phyloP scores from a whole-genome alignment of 805 yeast species.

The Candida boidinii region DNA sequence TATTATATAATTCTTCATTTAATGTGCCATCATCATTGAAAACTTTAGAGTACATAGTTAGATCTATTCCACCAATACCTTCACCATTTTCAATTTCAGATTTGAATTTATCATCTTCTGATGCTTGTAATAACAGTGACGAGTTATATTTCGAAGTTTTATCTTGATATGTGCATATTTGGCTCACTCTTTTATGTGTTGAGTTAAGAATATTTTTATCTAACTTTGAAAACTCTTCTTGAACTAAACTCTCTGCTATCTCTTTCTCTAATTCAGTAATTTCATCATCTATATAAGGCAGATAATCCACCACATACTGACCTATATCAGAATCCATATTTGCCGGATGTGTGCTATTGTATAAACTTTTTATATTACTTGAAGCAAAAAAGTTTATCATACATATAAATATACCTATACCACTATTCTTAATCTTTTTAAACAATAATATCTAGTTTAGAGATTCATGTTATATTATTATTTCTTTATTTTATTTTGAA shows the following conservation, averaged over 20 bases:
- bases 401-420: too few species aligned
- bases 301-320: slow-evolving; percentile 13
- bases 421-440: too few species aligned
- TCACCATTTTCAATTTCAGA: neutral
- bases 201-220: slow-evolving; percentile 10
- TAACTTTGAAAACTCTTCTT: slow-evolving; percentile 12
- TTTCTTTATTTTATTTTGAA: too few species aligned
- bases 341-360: too few species aligned
- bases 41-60: neutral
- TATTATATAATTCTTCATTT: slow-evolving; percentile 20
- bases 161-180: neutral
- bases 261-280: slow-evolving; percentile 11
- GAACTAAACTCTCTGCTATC: slow-evolving; percentile 13
- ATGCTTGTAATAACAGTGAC: slow-evolving; percentile 2
- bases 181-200: neutral
- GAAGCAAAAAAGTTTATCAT: too few species aligned
- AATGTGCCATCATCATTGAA: slow-evolving; percentile 1
- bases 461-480: too few species aligned
- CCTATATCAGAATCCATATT: too few species aligned
- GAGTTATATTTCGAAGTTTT: neutral
- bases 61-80: neutral
- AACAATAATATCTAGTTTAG: too few species aligned
- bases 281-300: slow-evolving; percentile 16
- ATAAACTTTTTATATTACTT: too few species aligned
- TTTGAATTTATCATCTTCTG: neutral